These are phyloP conservation scores for Artomyces pyxidatus DNA, from an alignment of 768 basidiomycete genomes.

Conservation along the genomic window DNA sequence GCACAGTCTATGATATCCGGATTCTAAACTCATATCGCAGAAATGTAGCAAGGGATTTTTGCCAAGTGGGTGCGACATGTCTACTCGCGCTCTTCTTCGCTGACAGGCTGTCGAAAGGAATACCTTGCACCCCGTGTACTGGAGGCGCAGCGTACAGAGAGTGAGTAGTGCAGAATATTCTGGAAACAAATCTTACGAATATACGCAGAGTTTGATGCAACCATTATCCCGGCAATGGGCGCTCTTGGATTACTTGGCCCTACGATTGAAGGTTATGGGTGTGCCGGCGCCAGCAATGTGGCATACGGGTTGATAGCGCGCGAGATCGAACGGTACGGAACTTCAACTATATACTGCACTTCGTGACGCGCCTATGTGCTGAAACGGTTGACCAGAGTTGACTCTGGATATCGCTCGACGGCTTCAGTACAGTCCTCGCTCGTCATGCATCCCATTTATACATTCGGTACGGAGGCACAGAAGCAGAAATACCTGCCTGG, in stretches of 20 bases:
- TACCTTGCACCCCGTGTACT: constrained; percentile 82
- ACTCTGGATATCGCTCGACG: constrained; percentile 93
- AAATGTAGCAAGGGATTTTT: constrained; percentile 72
- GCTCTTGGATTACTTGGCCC: constrained; percentile 84
- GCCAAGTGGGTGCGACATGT: constrained; percentile 47
- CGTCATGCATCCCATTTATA: constrained; percentile 90
- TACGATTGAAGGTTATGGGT: constrained; percentile 90
- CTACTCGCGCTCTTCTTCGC: background rate
- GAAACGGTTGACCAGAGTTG: constrained; percentile 47
- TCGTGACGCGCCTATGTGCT: background rate
- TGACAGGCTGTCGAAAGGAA: constrained; percentile 54
- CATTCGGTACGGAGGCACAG: constrained; percentile 84
- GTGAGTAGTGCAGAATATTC: constrained; percentile 29
- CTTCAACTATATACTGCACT: background rate
- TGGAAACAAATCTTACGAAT: background rate
- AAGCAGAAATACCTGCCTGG: constrained; percentile 86
- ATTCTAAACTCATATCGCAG: constrained; percentile 29
- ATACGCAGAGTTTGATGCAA: constrained; percentile 60
- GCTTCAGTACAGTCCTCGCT: constrained; percentile 94
- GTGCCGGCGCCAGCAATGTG: constrained; percentile 85
- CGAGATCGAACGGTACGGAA: constrained; percentile 77
- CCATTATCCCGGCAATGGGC: constrained; percentile 86
- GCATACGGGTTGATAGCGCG: constrained; percentile 92
- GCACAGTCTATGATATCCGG: background rate
- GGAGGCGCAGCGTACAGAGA: constrained; percentile 82